phyloP scores from a whole-genome alignment of 441 rosid genomes.

The Erysimum cheiri region DNA sequence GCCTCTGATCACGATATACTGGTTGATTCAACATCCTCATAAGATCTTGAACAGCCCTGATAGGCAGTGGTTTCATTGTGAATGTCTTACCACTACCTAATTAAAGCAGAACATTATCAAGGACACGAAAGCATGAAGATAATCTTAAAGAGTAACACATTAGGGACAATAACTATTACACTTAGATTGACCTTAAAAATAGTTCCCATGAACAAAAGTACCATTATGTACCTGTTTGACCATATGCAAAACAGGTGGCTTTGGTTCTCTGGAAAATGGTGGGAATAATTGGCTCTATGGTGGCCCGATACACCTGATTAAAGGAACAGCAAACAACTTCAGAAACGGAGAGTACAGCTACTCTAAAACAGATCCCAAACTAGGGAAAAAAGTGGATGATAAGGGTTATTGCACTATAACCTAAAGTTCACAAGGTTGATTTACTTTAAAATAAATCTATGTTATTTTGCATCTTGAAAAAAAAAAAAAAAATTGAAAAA shows the following conservation, averaged over 20 bases:
- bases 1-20: slow-evolving; percentile 78
- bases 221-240: slow-evolving; percentile 81
- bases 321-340: slow-evolving; percentile 1
- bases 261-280: slow-evolving; percentile 90
- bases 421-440: slow-evolving; percentile 7
- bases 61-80: slow-evolving; percentile 98
- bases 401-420: slow-evolving; percentile 3
- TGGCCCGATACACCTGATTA: slow-evolving; percentile 83
- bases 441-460: neutral
- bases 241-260: slow-evolving; percentile 99
- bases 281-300: slow-evolving; percentile 97
- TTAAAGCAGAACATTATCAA: slow-evolving; percentile 37
- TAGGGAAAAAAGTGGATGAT: neutral
- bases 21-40: slow-evolving; percentile 91
- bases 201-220: slow-evolving; percentile 7
- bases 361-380: slow-evolving; percentile 18
- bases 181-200: neutral
- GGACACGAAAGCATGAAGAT: slow-evolving; percentile 8
- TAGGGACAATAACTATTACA: neutral
- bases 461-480: slow-evolving; percentile 17
- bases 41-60: slow-evolving; percentile 88
- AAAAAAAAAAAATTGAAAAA: too few species aligned
- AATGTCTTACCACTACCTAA: slow-evolving; percentile 99
- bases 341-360: neutral
- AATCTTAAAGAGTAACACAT: neutral